Percentiles rank a stretch among this genome's conserved stretches.
Conservation (phyloP, 805 yeast genomes). For the Scheffersomyces ergatensis region DNA sequence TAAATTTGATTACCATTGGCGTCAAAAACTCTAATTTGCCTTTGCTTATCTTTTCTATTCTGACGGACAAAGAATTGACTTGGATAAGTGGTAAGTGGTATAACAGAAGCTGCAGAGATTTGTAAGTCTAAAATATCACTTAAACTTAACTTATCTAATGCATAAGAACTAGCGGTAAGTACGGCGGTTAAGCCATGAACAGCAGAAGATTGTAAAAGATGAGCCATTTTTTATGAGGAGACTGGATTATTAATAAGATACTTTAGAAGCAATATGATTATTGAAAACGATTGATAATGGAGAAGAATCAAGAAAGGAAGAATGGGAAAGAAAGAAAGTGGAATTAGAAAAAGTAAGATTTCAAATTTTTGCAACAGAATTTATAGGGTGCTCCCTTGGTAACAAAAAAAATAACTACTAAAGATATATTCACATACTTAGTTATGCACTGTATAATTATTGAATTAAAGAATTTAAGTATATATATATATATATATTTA, state of each 20-base stretch:
- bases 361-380: too few relatives aligned
- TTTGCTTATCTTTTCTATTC: constrained; percentile 44
- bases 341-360: too few relatives aligned
- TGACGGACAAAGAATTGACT: constrained; percentile 47
- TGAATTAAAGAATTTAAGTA: too few relatives aligned
- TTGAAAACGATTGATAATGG: background rate
- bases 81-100: constrained; percentile 39
- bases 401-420: too few relatives aligned
- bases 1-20: constrained; percentile 40
- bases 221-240: too few relatives aligned
- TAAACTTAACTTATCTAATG: constrained; percentile 41
- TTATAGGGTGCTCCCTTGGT: too few relatives aligned
- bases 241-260: background rate
- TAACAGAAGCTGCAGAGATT: constrained; percentile 36
- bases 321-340: background rate
- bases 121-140: constrained; percentile 37
- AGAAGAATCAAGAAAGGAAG: background rate
- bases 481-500: background rate
- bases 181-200: constrained; percentile 41
- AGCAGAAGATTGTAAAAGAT: constrained; percentile 45
- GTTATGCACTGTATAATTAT: too few relatives aligned
- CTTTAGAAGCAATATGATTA: background rate
- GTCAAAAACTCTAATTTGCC: constrained; percentile 49
- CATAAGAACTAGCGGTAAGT: constrained; percentile 38
- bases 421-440: too few relatives aligned